Evolutionary conservation across 805 yeast genomes (phyloP), one percentile per base, ranked within the genome.

Genomic region (Debaryomyces prosopidis): DNA sequence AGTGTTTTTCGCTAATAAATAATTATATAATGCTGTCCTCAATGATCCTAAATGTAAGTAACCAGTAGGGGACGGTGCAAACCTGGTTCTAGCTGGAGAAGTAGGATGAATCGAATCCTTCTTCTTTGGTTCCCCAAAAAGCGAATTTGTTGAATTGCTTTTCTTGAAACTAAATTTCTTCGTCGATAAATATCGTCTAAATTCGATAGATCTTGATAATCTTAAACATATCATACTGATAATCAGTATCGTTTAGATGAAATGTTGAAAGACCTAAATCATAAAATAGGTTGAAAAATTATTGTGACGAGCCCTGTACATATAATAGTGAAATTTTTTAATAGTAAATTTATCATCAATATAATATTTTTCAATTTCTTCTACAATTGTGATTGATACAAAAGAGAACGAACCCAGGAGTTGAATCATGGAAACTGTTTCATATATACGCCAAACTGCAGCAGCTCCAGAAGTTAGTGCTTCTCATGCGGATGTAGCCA

Each of bases 1-100:
- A 0, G 96, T 89, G 43, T 79, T 74, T 54, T 73, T 81, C 0
- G 99, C 98, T 12, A 88, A 67, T 14, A 94, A 64, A 57, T 84
- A 94, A 63, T 94, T 94, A 66, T 89, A 94, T 15, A 94, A 65
- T 0, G 98, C 98, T 0, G 99, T 94, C 62, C 99, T 71, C 38
- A 94, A 61, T 0, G 97, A 91, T 0, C 99, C 99, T 47, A 94
- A 62, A 62, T 94, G 99, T n/a, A 94, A 72, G 49, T 80, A 80
- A 0, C 99, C 99, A 0, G 99, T 94, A 1, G 99, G 99, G 1
- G 97, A 90, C 0, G 99, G 99, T 0, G 99, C 99, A 66, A 94
- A 94, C 51, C 99, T 69, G 1, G 98, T 88, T 52, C 97, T 66
- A 0, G 83, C 95, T 0, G 94, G 89, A 0, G 48, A 30, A 1